phyloP scores from a whole-genome alignment of 768 basidiomycete species.

The Russula virescens region DNA sequence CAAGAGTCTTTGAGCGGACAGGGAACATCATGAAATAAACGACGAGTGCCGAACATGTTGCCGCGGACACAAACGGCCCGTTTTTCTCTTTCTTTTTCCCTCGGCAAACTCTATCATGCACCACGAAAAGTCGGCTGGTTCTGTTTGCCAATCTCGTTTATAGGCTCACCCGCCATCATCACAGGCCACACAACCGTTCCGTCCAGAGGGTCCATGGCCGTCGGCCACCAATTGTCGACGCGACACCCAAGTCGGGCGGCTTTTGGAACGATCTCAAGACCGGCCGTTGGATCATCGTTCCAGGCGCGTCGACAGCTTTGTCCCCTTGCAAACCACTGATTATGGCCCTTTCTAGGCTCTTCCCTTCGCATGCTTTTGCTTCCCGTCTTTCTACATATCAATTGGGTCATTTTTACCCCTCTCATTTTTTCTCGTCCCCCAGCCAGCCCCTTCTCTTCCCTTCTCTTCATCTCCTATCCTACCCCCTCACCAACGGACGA shows the following conservation, averaged over 20 bases:
- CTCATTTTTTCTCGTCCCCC: conserved; percentile 40
- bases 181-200: conserved; percentile 9
- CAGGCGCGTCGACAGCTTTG: conserved; percentile 43
- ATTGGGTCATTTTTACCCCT: conserved; percentile 54
- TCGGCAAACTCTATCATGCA: conserved; percentile 33
- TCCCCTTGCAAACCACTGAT: neutral
- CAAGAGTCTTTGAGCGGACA: conserved; percentile 56
- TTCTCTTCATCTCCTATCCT: conserved; percentile 70
- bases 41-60: conserved; percentile 53
- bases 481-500: conserved; percentile 45
- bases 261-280: conserved; percentile 49
- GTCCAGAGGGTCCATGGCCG: neutral
- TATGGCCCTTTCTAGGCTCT: conserved; percentile 37
- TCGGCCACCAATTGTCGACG: conserved; percentile 4
- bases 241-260: conserved; percentile 30
- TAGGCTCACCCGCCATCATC: neutral
- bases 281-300: conserved; percentile 67
- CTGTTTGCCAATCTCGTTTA: conserved; percentile 24
- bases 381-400: conserved; percentile 54
- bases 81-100: conserved; percentile 32
- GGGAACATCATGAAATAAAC: conserved; percentile 49
- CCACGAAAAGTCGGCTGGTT: conserved; percentile 47
- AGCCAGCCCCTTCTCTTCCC: conserved; percentile 66
- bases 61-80: too few relatives aligned
- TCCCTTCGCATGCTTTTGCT: conserved; percentile 63